A percentile compares a stretch with the other conserved stretches of the same genome.
Conservation (phyloP, 148 eudicot genomes). For the Arbutus unedo region DNA sequence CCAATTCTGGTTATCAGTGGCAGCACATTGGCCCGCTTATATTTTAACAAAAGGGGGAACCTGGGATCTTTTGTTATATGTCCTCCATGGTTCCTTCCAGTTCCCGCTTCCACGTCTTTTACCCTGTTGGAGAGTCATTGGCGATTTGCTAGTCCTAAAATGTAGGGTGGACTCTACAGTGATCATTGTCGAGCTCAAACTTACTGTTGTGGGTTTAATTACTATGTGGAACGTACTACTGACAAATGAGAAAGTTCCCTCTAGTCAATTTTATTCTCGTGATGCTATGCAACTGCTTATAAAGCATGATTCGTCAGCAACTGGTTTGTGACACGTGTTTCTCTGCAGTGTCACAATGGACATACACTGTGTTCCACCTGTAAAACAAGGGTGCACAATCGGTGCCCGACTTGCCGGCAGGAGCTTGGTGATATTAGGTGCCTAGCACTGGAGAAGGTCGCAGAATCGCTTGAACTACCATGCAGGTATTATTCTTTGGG, state of each 20-base stretch:
- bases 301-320: background rate
- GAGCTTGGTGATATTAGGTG: slow-evolving; percentile 95
- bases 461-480: slow-evolving; percentile 89
- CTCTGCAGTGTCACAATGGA: slow-evolving; percentile 86
- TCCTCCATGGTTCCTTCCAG: background rate
- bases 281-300: background rate
- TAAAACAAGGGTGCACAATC: slow-evolving; percentile 80
- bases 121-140: background rate
- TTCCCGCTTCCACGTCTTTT: background rate
- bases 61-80: background rate
- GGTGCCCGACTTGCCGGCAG: slow-evolving; percentile 94
- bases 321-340: background rate
- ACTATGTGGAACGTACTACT: background rate
- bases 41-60: background rate
- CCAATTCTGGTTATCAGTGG: background rate
- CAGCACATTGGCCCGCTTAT: background rate
- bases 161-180: background rate
- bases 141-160: background rate
- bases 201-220: background rate
- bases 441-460: slow-evolving; percentile 87
- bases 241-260: background rate
- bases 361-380: slow-evolving; percentile 91
- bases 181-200: background rate
- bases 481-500: slow-evolving; percentile 81
- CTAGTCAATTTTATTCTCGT: background rate